Conservation (phyloP, 768 basidiomycete genomes). For the Boletus vinaceobasis region DNA sequence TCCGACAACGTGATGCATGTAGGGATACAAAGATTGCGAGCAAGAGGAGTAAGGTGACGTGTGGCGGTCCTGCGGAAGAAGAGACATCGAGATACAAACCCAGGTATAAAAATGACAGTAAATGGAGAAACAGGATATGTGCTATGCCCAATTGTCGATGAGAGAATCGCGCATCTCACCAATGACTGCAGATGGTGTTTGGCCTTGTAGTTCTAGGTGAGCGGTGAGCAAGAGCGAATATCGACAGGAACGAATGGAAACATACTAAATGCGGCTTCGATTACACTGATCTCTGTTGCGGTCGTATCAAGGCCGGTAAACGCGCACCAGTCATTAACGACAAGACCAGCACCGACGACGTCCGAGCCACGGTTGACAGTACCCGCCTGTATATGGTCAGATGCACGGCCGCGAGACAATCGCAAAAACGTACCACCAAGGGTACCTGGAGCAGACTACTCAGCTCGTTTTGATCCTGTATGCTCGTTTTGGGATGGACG, state of each 20-base stretch:
- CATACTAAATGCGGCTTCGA: slow-evolving; percentile 96
- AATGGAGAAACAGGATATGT: slow-evolving; percentile 29
- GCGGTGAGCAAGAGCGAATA: slow-evolving; percentile 7
- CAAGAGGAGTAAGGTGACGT: slow-evolving; percentile 1
- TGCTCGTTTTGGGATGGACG: slow-evolving; percentile 95
- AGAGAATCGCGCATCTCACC: slow-evolving; percentile 89
- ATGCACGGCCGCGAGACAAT: neutral
- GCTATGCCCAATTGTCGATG: slow-evolving; percentile 84
- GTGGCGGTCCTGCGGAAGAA: neutral
- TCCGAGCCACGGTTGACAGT: slow-evolving; percentile 99
- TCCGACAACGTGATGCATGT: slow-evolving; percentile 13
- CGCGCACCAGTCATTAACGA: slow-evolving; percentile 99
- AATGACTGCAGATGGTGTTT: slow-evolving; percentile 76
- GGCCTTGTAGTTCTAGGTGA: slow-evolving; percentile 74
- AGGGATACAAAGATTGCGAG: slow-evolving; percentile 21
- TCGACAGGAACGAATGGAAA: slow-evolving; percentile 16
- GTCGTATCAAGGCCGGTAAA: slow-evolving; percentile 99
- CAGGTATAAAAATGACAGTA: slow-evolving; percentile 5
- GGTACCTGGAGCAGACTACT: slow-evolving; percentile 93
- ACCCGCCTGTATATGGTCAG: slow-evolving; percentile 62
- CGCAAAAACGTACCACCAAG: slow-evolving; percentile 67
- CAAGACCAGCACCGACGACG: slow-evolving; percentile 94
- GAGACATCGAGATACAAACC: neutral
- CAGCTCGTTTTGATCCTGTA: slow-evolving; percentile 97
- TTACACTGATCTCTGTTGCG: slow-evolving; percentile 98